Base-by-base conservation (phyloP, 768 basidiomycete genomes). In the Lactarius quietus region DNA sequence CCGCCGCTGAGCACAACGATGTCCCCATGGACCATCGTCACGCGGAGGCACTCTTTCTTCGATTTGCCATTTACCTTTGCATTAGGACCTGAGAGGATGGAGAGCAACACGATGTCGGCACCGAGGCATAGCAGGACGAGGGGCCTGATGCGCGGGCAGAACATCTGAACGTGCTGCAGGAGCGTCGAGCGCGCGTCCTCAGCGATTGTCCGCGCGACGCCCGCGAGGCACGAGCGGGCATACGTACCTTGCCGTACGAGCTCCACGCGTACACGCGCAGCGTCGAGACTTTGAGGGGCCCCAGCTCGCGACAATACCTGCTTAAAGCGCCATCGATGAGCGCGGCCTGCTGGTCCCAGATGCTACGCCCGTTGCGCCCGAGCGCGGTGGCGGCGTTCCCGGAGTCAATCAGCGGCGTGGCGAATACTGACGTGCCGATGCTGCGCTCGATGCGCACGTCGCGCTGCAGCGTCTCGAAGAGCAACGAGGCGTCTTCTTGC, bases 21-120 rank as follows among this genome's bases (percentile, higher is more conserved):
- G 39, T 69, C 68, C 4, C 68, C 68, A 18, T 69, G 68, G 35
- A 68, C 58, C 56, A 69, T 64, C 53, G 69, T 64, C 18, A 69
- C 69, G 18, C 59, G 62, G n/a, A 69, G 63, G n/a, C 55, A 56
- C 52, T 69, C 68, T 20, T 48, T 61, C 29, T 43, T 64, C 43
- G 10, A 20, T 52, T 56, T 64, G 3, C 45, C 36, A 29, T 36
- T 36, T 10, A 10, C 8, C 12, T 36, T 36, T 5, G 36, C 36
- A 12, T 36, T 36, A 12, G 36, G 36, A 12, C 10, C 36, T 12
- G 12, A 36, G 36, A 36, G 36, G 10, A 36, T 9, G 10, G 36
- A 36, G 36, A 36, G 10, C 6, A 36, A 7, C 12, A 2, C 12
- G 10, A 36, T 36, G 36, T 36, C 36, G 36, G 36, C 36, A 36